Base-by-base conservation (phyloP, 768 basidiomycete species). In the Suillus cothurnatus region DNA sequence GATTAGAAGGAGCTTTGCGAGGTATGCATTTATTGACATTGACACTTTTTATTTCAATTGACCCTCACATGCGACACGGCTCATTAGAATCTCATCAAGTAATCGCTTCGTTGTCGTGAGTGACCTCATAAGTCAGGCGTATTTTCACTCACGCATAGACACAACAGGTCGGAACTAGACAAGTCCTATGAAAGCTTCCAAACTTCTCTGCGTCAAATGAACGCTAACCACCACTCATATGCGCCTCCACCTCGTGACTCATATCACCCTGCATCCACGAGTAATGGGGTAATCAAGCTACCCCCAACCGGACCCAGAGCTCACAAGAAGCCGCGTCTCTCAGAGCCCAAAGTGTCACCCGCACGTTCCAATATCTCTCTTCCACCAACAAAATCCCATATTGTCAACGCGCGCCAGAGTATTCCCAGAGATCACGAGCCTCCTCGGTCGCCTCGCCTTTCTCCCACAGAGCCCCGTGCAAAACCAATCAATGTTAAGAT, bases 281-380 rank as follows among this genome's bases (percentile, higher is more conserved):
- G 78, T 63, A 77, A 78, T 60, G 78, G 78, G 15, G 63, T 77
- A 68, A 69, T 66, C 66, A 91, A 88, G 73, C 81, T 79, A 4
- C 89, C 86, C 8, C 93, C 93, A 0, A 94, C 92, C 0, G 93
- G 88, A 14, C 93, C 93, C 3, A 86, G 93, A 62, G 89, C 90
- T 31, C 82, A 91, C 76, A 94, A 94, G 81, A 91, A 90, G 71
- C 88, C 86, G 19, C 88, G 93, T 14, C 77, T 93, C 6, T 88
- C 90, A 15, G 90, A 91, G 21, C 43, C 80, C 7, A 78, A 73
- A 62, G 63, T 71, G 45, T 79, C 80, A 6, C 79, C 77, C 23
- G 71, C 73, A 28, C 75, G 71, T 41, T 77, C 79, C 47, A 76
- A 64, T 23, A 67, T 67, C 19, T 73, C 74, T 8, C 75, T 78